Conservation (phyloP, 176 grass and related monocot genomes). For the Poa pratensis region DNA sequence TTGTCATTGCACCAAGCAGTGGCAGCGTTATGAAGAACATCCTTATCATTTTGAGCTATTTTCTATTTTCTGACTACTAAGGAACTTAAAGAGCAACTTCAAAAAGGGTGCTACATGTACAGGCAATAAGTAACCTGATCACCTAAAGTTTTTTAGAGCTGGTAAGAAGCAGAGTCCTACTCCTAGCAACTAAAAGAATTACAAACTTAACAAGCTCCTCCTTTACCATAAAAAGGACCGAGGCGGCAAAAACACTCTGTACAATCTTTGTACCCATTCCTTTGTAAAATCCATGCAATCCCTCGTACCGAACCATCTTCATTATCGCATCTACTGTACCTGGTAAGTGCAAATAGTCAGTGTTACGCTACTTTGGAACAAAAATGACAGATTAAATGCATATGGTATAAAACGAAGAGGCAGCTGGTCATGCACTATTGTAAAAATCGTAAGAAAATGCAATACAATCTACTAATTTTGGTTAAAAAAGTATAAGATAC, state of each 20-base stretch:
- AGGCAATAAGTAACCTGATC: background rate
- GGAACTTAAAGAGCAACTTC: conserved; percentile 17
- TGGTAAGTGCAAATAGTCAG: conserved; percentile 33
- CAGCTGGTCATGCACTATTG: background rate
- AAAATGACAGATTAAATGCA: background rate
- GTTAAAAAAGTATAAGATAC: conserved; percentile 48
- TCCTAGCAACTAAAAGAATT: conserved; percentile 68
- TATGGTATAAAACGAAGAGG: conserved; percentile 1
- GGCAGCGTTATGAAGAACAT: background rate
- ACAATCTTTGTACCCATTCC: conserved; percentile 99
- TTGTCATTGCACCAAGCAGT: no score
- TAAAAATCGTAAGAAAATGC: background rate
- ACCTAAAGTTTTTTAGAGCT: conserved; percentile 49
- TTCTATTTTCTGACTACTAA: background rate
- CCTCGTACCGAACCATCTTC: conserved; percentile 94
- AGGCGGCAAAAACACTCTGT: conserved; percentile 94
- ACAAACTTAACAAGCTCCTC: conserved; percentile 88
- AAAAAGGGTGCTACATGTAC: conserved; percentile 12
- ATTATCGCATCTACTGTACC: conserved; percentile 94
- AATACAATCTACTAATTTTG: conserved; percentile 22
- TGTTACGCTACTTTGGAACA: background rate
- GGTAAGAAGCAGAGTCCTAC: conserved; percentile 56
- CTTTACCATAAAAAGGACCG: conserved; percentile 97
- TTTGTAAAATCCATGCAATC: conserved; percentile 86
- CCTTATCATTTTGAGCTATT: conserved; percentile 2